Percentiles rank a stretch among this genome's conserved stretches.
Conservation (phyloP, 805 yeast species). For the Wickerhamomyces subpelliculosus region DNA sequence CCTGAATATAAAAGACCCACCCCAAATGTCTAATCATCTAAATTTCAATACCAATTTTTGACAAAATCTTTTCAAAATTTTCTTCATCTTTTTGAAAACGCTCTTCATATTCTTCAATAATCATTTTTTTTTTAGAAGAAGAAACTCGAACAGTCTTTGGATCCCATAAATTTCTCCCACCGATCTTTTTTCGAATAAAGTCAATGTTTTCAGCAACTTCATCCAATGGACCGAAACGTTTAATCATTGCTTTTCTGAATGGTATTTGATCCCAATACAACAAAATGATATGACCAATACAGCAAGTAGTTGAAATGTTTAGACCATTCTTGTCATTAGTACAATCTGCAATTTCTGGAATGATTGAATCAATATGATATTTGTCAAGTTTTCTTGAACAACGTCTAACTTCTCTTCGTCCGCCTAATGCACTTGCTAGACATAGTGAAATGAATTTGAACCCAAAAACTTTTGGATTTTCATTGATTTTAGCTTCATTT, state of each 20-base stretch:
- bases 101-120: background rate
- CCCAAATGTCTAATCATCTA: background rate
- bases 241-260: background rate
- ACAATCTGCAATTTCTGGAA: background rate
- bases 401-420: background rate
- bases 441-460: constrained; percentile 6
- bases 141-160: background rate
- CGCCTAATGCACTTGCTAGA: constrained; percentile 11
- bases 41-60: background rate
- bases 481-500: background rate
- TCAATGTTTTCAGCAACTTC: background rate
- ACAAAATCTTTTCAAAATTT: background rate
- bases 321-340: background rate
- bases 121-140: background rate
- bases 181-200: background rate
- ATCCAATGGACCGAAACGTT: background rate
- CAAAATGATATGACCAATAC: background rate
- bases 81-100: background rate
- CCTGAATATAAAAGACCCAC: background rate
- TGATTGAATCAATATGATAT: background rate
- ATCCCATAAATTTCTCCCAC: background rate
- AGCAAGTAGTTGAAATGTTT: background rate
- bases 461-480: constrained; percentile 5
- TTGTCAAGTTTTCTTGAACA: background rate
- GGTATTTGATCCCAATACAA: background rate